Evolutionary conservation across 2,329 filamentous ascomycete genomes (phyloP).

Genomic region (Hypoxylon sp.): DNA sequence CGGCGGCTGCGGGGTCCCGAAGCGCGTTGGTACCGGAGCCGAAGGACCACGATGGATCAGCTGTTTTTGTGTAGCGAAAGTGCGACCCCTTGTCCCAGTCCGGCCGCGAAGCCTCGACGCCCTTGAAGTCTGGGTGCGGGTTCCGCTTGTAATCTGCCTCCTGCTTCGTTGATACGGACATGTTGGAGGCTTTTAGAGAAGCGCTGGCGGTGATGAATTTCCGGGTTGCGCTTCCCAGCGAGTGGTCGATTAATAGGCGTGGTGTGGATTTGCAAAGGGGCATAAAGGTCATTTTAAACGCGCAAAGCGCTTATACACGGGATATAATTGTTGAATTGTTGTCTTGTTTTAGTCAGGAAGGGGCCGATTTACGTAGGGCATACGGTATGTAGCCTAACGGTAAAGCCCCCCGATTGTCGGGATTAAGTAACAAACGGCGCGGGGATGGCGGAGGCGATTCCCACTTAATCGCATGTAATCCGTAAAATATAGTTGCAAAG

Average conservation of each 20-base stretch:
- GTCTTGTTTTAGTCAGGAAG: not conserved
- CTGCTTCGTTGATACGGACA: slow-evolving; percentile 49
- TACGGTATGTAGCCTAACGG: slow-evolving; percentile 1
- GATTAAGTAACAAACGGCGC: slow-evolving; percentile 21
- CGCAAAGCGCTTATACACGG: slow-evolving; percentile 29
- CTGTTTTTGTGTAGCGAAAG: slow-evolving; percentile 74
- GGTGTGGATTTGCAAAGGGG: slow-evolving; percentile 3
- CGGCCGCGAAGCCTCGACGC: slow-evolving; percentile 75
- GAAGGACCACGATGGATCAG: slow-evolving; percentile 74
- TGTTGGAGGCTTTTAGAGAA: slow-evolving; percentile 27
- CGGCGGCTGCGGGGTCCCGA: slow-evolving; percentile 39
- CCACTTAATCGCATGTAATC: not conserved
- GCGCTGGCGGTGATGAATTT: slow-evolving; percentile 1
- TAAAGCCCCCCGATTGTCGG: slow-evolving; percentile 21
- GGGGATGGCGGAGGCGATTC: not conserved
- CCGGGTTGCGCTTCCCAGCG: slow-evolving; percentile 19
- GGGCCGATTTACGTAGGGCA: not conserved
- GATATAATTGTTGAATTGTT: slow-evolving; percentile 4
- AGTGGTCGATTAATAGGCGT: slow-evolving; percentile 6
- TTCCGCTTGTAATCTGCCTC: slow-evolving; percentile 69
- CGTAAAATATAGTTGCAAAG: not conserved
- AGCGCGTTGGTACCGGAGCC: slow-evolving; percentile 75
- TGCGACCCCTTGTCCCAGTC: slow-evolving; percentile 66
- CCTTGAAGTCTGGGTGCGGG: slow-evolving; percentile 82
- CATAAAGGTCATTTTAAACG: slow-evolving; percentile 25